A percentile compares a stretch with the other conserved stretches of the same genome.
Conservation (phyloP, 1,284 basidiomycete species). For the Cryptococcus hybrid region DNA sequence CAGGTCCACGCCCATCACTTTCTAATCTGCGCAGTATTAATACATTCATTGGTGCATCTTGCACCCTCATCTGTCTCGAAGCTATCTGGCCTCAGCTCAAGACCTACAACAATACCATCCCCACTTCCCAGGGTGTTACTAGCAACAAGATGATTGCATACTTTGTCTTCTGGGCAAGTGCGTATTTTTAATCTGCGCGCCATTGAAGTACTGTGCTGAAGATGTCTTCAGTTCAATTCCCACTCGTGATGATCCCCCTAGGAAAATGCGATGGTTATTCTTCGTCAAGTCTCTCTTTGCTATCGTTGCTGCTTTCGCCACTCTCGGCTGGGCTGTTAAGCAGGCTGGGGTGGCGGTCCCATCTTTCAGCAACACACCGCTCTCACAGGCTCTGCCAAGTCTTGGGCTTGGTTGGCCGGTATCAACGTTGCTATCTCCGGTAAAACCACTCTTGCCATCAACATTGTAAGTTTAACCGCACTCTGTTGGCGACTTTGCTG, state of each 20-base stretch:
- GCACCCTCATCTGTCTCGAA: constrained; percentile 60
- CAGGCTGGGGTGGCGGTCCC: constrained; percentile 58
- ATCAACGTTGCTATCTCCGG: constrained; percentile 68
- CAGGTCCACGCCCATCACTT: background rate
- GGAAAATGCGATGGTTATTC: constrained; percentile 71
- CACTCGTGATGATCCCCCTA: constrained; percentile 74
- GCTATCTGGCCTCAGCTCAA: constrained; percentile 73
- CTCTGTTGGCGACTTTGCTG: constrained; percentile 51
- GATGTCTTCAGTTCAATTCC: constrained; percentile 44
- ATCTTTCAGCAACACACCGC: constrained; percentile 50
- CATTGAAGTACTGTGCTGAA: background rate
- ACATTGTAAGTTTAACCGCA: constrained; percentile 41
- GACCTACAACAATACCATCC: constrained; percentile 62
- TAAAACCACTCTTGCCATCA: constrained; percentile 42
- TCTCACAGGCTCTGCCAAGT: constrained; percentile 28
- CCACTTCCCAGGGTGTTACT: constrained; percentile 61
- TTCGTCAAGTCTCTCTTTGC: constrained; percentile 63
- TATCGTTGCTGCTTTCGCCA: constrained; percentile 62
- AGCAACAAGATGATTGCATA: constrained; percentile 62
- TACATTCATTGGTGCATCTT: constrained; percentile 52
- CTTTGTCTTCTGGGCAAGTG: constrained; percentile 65
- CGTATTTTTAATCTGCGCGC: constrained; percentile 32
- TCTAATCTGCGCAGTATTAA: constrained; percentile 56
- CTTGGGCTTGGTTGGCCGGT: constrained; percentile 71
- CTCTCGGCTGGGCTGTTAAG: constrained; percentile 59